A percentile compares a stretch with the other conserved stretches of the same genome.
These are phyloP conservation scores for Geoglossum cookeanum DNA, from an alignment of 2,329 filamentous ascomycete species.

Conservation along the genomic window DNA sequence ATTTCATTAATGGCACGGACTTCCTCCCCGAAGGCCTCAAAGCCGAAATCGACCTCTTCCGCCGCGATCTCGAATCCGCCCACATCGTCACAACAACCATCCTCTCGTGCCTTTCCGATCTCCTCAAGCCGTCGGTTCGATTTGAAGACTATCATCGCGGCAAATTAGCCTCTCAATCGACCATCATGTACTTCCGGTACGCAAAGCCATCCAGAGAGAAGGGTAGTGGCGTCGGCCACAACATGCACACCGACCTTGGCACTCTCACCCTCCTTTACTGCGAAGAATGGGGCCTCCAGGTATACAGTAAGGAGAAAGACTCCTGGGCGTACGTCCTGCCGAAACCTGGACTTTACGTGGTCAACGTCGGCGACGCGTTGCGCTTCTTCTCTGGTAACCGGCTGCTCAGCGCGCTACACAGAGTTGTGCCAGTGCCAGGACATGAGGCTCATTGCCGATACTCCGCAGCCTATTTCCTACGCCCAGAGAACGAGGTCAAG, in stretches of 20 bases:
- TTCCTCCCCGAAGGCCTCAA: neutral
- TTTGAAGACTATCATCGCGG: slow-evolving; percentile 7
- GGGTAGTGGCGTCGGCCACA: slow-evolving; percentile 10
- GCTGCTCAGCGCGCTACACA: slow-evolving; percentile 11
- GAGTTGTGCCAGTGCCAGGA: slow-evolving; percentile 11
- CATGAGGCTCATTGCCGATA: slow-evolving; percentile 9
- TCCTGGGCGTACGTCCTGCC: slow-evolving; percentile 15
- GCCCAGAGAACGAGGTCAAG: slow-evolving; percentile 10
- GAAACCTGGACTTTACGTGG: slow-evolving; percentile 14
- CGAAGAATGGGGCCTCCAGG: slow-evolving; percentile 17
- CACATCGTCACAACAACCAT: neutral
- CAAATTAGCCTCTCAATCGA: slow-evolving; percentile 6
- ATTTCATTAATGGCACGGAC: neutral
- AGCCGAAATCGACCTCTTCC: neutral
- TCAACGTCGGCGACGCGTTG: slow-evolving; percentile 19
- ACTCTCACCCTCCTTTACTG: slow-evolving; percentile 15
- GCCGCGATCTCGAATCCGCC: neutral
- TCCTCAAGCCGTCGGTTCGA: neutral
- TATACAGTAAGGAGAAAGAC: slow-evolving; percentile 8
- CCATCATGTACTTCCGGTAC: slow-evolving; percentile 10
- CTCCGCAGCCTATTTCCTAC: slow-evolving; percentile 13
- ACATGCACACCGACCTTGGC: slow-evolving; percentile 16
- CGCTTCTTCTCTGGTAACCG: slow-evolving; percentile 11
- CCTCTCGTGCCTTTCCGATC: neutral
- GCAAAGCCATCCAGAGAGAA: slow-evolving; percentile 2